Base-by-base conservation (phyloP, 169 alveolate species). In the Plasmodium chabaudi region DNA sequence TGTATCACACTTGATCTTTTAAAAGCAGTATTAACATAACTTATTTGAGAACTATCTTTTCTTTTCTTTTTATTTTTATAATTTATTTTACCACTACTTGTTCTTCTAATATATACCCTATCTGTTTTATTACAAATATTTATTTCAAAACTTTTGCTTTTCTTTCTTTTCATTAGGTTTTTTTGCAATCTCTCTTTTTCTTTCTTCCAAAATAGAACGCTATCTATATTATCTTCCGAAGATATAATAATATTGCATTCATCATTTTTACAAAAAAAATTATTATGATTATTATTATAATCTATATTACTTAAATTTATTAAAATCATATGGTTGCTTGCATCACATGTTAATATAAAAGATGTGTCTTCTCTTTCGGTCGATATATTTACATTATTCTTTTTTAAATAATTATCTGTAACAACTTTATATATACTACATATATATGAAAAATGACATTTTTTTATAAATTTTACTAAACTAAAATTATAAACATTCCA, bases 191-290 rank as follows among this genome's bases (percentile, higher is more conserved):
- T 70, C 12, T 49, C 53, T 70, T 15, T 25, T 15, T 49, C 21
- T 19, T 49, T 64, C n/a, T 10, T 23, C 42, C 42, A 34, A 34
- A 34, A 34, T 34, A 3, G 4, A 0, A 34, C 55, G 15, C 27
- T 21, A 60, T 60, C 25, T 4, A n/a, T 21, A 6, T 68, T 87
- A 23, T 86, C 91, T 9, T 86, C 87, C 0, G 61, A 44, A 12
- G 68, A 60, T 25, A 86, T 69, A 5, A 39, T 72, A 34, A 86
- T 25, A 19, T 61, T 60, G 60, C 49, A 86, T 71, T 49, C 73
- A 86, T 86, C 91, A 71, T 86, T 86, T 70, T 86, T 57, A 42
- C 87, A 86, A 70, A 86, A 86, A n/a, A 70, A 51, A 9, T 57
- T 25, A n/a, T 15, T 23, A 25, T 44, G 25, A 5, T 60, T 59